Conservation (phyloP, 2,329 filamentous ascomycete genomes). For the Cercospora berteroae region DNA sequence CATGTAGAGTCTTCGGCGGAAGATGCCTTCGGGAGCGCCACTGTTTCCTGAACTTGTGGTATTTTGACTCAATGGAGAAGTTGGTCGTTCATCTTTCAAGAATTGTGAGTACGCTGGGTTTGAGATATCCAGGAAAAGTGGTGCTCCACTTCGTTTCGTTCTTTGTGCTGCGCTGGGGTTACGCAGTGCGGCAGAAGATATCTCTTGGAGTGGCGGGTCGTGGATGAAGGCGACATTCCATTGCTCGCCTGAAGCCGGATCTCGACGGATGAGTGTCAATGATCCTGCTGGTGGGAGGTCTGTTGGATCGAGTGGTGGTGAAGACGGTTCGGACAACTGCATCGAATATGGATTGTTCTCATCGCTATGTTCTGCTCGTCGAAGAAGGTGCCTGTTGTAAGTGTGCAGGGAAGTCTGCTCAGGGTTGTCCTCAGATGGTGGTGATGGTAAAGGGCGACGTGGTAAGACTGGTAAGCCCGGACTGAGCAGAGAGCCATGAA, state of each 20-base stretch:
- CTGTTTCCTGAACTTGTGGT: conserved; percentile 27
- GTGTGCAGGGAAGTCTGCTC: conserved; percentile 25
- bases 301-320: conserved; percentile 12
- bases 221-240: conserved; percentile 53
- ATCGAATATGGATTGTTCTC: conserved; percentile 30
- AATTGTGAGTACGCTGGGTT: conserved; percentile 62
- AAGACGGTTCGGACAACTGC: conserved; percentile 18
- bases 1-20: conserved; percentile 50
- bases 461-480: conserved; percentile 26
- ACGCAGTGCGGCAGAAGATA: conserved; percentile 44
- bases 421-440: conserved; percentile 26
- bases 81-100: conserved; percentile 36
- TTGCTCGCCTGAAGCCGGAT: conserved; percentile 49
- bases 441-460: conserved; percentile 29
- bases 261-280: conserved; percentile 52
- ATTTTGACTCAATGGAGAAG: conserved; percentile 31
- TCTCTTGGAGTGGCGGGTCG: conserved; percentile 45
- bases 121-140: conserved; percentile 55
- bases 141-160: conserved; percentile 42
- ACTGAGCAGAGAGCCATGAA: not conserved
- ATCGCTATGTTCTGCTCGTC: conserved; percentile 23
- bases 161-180: conserved; percentile 32
- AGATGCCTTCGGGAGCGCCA: conserved; percentile 38
- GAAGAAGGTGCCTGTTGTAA: conserved; percentile 28
- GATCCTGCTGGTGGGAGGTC: conserved; percentile 23